Base-by-base conservation (phyloP, 2,329 filamentous ascomycete genomes). In the Beauveria bassiana region DNA sequence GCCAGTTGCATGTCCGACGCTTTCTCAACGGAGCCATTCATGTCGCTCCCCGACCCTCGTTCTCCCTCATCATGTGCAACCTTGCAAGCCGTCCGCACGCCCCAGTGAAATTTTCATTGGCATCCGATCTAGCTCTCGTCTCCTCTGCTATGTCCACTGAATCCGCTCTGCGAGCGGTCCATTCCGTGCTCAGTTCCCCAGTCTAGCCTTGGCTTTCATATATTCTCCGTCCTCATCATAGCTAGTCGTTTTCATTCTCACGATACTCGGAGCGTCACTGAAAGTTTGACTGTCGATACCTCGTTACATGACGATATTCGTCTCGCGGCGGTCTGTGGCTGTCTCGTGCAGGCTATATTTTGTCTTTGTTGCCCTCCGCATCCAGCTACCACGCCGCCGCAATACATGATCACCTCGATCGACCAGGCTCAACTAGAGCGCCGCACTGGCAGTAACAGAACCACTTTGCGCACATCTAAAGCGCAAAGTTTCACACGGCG, bases 21-120 rank as follows among this genome's bases (percentile, higher is more conserved):
- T 22, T 56, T 50, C 59, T 38, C 43, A 31, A 50, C 50, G 42
- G 51, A 55, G 59, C 59, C 59, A 61, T 54, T 61, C 43, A 61
- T 50, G 52, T 55, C 22, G 24, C 47, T 53, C 49, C 49, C 57
- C 49, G 31, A 26, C 51, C 51, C 42, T 54, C 12, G 28, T 61
- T 12, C 14, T n/a, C 18, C 31, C 50, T 49, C 59, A 61, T n/a
- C 26, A 31, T 52, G 56, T 59, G 46, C 46, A 14, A 59, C 55
- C 56, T 43, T 28, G 34, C 56, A n/a, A 26, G 45, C 24, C 24
- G 47, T 24, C n/a, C 28, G 34, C 45, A 47, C 24, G 38, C 57
- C 57, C 28, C 57, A 51, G 47, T 59, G 45, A 28, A 59, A 59
- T 42, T n/a, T 34, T 24, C 16, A 50, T 20, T 59, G 38, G 38